These are phyloP conservation scores for Fusarium nanum DNA, from an alignment of 2,329 filamentous ascomycete genomes.

Conservation along the genomic window DNA sequence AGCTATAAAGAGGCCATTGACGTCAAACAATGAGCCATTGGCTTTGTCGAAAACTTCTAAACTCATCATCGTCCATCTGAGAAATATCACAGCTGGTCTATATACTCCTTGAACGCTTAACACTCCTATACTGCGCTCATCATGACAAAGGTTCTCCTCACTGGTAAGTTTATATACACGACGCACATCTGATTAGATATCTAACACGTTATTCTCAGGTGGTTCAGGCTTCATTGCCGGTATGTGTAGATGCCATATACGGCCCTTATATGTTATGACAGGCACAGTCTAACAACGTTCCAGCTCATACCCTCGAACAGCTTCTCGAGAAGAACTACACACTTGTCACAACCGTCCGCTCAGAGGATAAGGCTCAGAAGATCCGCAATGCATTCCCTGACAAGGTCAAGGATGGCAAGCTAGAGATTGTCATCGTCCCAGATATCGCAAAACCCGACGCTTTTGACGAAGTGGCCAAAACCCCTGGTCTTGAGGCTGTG, in stretches of 20 bases:
- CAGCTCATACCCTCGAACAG: conserved; percentile 66
- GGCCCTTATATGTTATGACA: neutral
- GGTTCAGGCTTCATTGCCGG: conserved; percentile 53
- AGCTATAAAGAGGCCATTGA: conserved; percentile 22
- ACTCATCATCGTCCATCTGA: neutral
- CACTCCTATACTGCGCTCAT: neutral
- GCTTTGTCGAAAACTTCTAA: neutral
- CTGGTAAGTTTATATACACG: conserved; percentile 36
- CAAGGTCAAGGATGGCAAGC: conserved; percentile 56
- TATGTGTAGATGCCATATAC: conserved; percentile 28
- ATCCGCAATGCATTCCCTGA: conserved; percentile 60
- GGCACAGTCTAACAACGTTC: neutral
- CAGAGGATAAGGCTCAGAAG: conserved; percentile 63
- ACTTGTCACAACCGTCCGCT: conserved; percentile 68
- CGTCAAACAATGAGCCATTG: conserved; percentile 5
- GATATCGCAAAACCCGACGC: conserved; percentile 80
- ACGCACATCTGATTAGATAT: neutral
- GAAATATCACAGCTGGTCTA: neutral
- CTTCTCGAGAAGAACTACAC: conserved; percentile 63
- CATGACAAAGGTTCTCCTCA: conserved; percentile 51
- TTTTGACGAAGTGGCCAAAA: conserved; percentile 73
- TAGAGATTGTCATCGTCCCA: conserved; percentile 72
- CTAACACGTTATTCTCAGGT: conserved; percentile 41
- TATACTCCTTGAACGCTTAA: neutral
- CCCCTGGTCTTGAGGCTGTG: conserved; percentile 64